Conservation (phyloP, 2,329 filamentous ascomycete species). For the Fusarium begoniae region DNA sequence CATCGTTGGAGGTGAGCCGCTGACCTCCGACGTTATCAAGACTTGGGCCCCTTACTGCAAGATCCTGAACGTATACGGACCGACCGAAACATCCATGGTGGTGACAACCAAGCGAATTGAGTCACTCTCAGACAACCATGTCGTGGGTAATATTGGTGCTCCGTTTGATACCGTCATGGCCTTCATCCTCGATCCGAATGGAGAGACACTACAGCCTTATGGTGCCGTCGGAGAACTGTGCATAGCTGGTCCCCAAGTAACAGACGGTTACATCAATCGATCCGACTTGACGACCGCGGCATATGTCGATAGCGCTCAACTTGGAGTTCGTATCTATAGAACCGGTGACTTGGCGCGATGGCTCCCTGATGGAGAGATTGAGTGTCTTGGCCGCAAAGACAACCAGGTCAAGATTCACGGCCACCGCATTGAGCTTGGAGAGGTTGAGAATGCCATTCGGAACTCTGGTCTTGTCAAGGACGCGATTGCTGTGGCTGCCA, state of each 20-base stretch:
- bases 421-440: conserved; percentile 41
- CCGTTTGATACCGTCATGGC: not conserved
- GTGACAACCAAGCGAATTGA: not conserved
- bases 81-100: not conserved
- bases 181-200: not conserved
- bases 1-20: not conserved
- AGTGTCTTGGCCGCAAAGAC: conserved; percentile 38
- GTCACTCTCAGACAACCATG: not conserved
- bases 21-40: not conserved
- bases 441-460: conserved; percentile 36
- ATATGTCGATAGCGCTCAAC: not conserved
- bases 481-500: not conserved
- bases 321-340: not conserved
- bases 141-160: not conserved
- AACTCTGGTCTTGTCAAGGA: not conserved
- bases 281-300: not conserved
- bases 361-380: conserved; percentile 24
- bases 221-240: not conserved
- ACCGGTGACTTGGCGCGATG: conserved; percentile 33
- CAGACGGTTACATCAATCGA: not conserved
- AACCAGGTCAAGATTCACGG: conserved; percentile 43
- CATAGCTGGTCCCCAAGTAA: not conserved
- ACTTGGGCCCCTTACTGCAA: not conserved
- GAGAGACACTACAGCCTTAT: not conserved
- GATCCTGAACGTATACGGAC: not conserved